Evolutionary conservation across 2,329 filamentous ascomycete genomes (phyloP).

Genomic region (Talaromyces islandicus): DNA sequence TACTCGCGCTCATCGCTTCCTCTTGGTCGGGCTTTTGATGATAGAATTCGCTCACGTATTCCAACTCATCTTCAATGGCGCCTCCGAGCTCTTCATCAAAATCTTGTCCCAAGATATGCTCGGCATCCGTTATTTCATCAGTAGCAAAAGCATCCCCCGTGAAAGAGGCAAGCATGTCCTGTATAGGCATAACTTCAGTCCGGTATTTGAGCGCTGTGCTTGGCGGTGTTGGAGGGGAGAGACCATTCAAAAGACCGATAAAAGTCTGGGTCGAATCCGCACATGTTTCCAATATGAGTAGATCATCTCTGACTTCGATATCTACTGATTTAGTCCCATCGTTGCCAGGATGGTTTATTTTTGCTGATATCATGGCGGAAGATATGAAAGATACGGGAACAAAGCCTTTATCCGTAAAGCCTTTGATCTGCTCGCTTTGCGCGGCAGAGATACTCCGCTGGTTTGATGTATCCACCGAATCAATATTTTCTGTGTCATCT

Average conservation of each 20-base stretch:
- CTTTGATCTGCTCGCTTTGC: conserved; percentile 41
- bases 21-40: conserved; percentile 36
- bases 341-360: conserved; percentile 50
- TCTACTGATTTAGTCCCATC: conserved; percentile 64
- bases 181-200: conserved; percentile 76
- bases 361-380: conserved; percentile 64
- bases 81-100: conserved; percentile 35
- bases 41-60: conserved; percentile 54
- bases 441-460: conserved; percentile 19
- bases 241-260: conserved; percentile 68
- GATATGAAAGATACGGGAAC: conserved; percentile 85
- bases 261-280: conserved; percentile 95
- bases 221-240: conserved; percentile 77
- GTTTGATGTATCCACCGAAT: conserved; percentile 28
- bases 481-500: conserved; percentile 59
- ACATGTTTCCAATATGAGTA: conserved; percentile 88
- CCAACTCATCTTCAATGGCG: conserved; percentile 34
- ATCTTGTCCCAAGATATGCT: conserved; percentile 39
- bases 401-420: conserved; percentile 61
- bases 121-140: conserved; percentile 19
- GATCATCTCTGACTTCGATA: conserved; percentile 75
- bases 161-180: conserved; percentile 86
- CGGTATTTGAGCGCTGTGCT: conserved; percentile 79
- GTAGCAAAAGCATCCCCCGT: conserved; percentile 71
- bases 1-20: conserved; percentile 37